Evolutionary conservation across 192 early-diverging fungal species (phyloP), one percentile per base, ranked within the genome.

Genomic region (Phycomyces blakesleeanus): DNA sequence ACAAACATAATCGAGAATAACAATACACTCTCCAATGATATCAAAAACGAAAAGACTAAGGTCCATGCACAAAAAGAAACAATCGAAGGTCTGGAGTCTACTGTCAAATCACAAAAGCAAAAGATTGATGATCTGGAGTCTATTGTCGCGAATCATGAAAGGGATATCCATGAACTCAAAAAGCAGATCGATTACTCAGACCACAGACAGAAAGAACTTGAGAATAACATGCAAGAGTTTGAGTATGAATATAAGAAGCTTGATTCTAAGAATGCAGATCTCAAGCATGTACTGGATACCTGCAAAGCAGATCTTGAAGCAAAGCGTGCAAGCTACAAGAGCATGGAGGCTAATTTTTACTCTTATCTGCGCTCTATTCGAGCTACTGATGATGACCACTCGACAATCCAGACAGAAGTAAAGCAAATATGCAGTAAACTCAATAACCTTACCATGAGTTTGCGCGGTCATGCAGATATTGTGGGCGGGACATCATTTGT

Each of bases 311-410:
- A 59, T 12, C 24, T 59, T 3, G 57, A 61, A 3, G 16, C 16
- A n/a, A 61, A 61, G 47, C 38, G 29, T n/a, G 29, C 21, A 34
- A 44, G 50, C 20, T 34, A 51, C 14, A 49, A 47, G 18, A 61
- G 29, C 11, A 21, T 61, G 49, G 60, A 61, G n/a, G 49, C 47
- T n/a, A 61, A 61, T 15, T 61, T 51, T 25, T 61, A 51, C 51
- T 61, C 60, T 5, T 51, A 61, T 27, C 21, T 61, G 51, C 38
- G 42, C 6, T 34, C 60, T 5, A 73, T 77, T 55, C 75, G 75
- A 11, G 75, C 72, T 42, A 77, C 75, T 1, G 75, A 77, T 27
- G 75, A 77, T 49, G 75, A 77, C 40, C 72, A 69, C n/a, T 73
- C 71, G 14, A 77, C 75, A 22, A 73, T 77, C 34, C 67, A 77